Conservation (phyloP, 768 basidiomycete species). For the Cyclocybe aegerita region DNA sequence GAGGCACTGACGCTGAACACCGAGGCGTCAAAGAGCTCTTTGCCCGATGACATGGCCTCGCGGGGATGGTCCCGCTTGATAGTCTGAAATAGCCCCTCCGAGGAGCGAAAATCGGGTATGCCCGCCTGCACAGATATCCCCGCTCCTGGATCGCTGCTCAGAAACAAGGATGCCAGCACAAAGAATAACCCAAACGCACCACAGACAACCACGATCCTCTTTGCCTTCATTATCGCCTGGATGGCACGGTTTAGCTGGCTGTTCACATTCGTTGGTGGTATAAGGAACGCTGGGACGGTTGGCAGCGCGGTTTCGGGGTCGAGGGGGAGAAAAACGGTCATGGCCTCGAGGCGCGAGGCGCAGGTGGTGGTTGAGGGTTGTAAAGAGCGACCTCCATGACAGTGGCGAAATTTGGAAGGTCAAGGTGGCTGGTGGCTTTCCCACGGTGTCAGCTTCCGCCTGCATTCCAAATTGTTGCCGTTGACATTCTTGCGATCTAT, state of each 20-base stretch:
- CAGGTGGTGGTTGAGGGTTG: constrained; percentile 12
- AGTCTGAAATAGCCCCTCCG: constrained; percentile 76
- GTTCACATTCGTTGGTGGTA: constrained; percentile 41
- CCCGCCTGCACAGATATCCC: constrained; percentile 87
- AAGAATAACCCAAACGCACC: constrained; percentile 48
- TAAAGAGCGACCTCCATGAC: constrained; percentile 2
- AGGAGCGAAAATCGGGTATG: constrained; percentile 87
- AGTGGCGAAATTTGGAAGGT: no score
- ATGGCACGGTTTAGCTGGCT: constrained; percentile 53
- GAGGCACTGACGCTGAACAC: constrained; percentile 71
- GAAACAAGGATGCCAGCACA: constrained; percentile 5
- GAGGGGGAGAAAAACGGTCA: constrained; percentile 70
- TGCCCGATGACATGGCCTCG: constrained; percentile 70
- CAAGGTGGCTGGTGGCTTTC: constrained; percentile 5
- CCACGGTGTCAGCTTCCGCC: constrained; percentile 1
- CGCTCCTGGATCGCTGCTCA: constrained; percentile 52
- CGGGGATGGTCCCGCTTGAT: constrained; percentile 78
- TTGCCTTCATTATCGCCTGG: constrained; percentile 74
- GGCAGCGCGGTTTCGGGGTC: constrained; percentile 46
- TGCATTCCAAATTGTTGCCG: no score
- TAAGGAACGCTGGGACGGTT: constrained; percentile 55
- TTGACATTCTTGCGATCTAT: no score
- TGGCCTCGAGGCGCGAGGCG: constrained; percentile 25
- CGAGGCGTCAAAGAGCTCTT: constrained; percentile 88
- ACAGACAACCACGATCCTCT: constrained; percentile 82